phyloP scores from a whole-genome alignment of 2,329 filamentous ascomycete genomes.

The Neopestalotiopsis sp. region DNA sequence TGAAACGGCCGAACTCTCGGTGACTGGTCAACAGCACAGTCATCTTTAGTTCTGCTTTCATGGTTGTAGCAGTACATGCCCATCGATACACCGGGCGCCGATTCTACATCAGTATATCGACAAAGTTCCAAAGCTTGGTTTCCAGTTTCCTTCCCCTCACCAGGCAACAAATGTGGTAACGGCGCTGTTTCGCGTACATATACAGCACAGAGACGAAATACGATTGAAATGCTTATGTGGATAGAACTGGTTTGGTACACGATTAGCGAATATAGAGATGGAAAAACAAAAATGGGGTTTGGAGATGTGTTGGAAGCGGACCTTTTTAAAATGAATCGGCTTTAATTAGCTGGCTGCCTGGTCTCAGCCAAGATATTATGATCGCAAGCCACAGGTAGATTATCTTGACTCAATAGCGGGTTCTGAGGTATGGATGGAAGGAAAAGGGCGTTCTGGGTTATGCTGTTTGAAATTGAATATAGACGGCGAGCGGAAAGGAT shows the following conservation, averaged over 20 bases:
- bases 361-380: neutral
- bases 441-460: neutral
- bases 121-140: too few relatives aligned
- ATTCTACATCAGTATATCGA: too few relatives aligned
- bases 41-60: neutral
- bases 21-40: slow-evolving; percentile 22
- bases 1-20: slow-evolving; percentile 62
- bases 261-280: neutral
- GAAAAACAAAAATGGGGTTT: neutral
- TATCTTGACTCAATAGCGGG: neutral
- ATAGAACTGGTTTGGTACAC: neutral
- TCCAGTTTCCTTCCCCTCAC: neutral
- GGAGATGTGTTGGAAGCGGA: neutral
- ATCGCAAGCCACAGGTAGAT: neutral
- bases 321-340: neutral
- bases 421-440: neutral
- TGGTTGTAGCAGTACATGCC: neutral
- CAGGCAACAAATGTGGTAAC: neutral
- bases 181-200: neutral
- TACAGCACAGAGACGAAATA: neutral
- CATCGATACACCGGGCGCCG: too few relatives aligned
- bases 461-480: neutral
- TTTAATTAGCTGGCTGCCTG: neutral
- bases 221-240: neutral
- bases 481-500: neutral